Conservation (phyloP, 1,284 basidiomycete genomes). For the Porogramme epimiltina region DNA sequence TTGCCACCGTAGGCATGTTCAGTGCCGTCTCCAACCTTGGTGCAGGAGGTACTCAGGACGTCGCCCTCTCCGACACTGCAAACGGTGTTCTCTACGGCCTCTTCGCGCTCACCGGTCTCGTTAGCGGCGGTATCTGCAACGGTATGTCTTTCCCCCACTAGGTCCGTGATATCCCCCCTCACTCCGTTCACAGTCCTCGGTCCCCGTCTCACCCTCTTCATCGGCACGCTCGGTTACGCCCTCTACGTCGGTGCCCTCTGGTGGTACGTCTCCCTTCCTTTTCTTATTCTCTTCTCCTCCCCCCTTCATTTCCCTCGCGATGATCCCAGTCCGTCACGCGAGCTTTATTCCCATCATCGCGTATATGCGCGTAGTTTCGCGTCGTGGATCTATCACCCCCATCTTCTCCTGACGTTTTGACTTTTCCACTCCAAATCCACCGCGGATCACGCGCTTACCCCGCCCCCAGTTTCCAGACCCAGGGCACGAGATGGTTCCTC, state of each 20-base stretch:
- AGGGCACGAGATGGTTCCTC: slow-evolving; percentile 43
- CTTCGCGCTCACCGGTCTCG: slow-evolving; percentile 47
- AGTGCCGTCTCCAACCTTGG: slow-evolving; percentile 49
- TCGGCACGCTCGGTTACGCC: slow-evolving; percentile 48
- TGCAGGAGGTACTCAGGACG: slow-evolving; percentile 47
- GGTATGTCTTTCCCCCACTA: slow-evolving; percentile 30
- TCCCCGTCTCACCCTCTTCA: slow-evolving; percentile 44
- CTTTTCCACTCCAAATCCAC: too few species aligned
- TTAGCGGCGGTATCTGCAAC: slow-evolving; percentile 50
- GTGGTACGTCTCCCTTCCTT: slow-evolving; percentile 31
- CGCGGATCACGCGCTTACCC: not conserved
- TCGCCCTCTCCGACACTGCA: slow-evolving; percentile 41
- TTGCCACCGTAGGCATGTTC: slow-evolving; percentile 52
- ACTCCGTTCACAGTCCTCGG: slow-evolving; percentile 43
- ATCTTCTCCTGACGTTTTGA: too few species aligned
- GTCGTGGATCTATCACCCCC: too few species aligned
- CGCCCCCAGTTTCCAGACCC: slow-evolving; percentile 34
- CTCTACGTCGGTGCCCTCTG: slow-evolving; percentile 51
- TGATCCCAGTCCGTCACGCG: too few species aligned
- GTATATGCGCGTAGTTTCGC: too few species aligned
- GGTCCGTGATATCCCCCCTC: not conserved
- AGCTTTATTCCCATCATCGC: too few species aligned
- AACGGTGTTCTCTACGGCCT: slow-evolving; percentile 48
- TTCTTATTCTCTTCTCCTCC: not conserved
- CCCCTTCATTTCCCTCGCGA: not conserved